phyloP scores from a whole-genome alignment of 805 yeast species.

The Yueomyces sp. region DNA sequence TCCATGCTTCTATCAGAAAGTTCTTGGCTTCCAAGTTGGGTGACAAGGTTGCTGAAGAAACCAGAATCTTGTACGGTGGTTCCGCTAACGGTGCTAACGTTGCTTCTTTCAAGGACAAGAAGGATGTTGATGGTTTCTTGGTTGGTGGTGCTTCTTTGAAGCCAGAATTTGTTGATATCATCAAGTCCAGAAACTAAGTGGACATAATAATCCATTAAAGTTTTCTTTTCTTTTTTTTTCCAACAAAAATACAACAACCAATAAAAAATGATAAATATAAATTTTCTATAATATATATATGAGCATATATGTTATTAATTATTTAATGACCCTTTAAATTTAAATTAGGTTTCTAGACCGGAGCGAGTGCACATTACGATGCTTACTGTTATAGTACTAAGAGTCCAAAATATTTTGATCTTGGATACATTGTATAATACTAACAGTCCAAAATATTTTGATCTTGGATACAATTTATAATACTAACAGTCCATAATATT shows the following conservation, averaged over 20 bases:
- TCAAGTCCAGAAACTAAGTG: constrained; percentile 70
- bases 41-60: constrained; percentile 56
- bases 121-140: constrained; percentile 94
- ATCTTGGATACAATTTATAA: constrained; percentile 16
- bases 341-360: too few relatives aligned
- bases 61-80: constrained; percentile 96
- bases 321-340: too few relatives aligned
- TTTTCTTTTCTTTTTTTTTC: constrained; percentile 1
- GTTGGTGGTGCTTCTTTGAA: constrained; percentile 99
- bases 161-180: constrained; percentile 93
- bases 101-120: constrained; percentile 76
- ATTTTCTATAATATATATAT: too few relatives aligned
- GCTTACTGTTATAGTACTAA: too few relatives aligned
- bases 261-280: too few relatives aligned
- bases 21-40: constrained; percentile 71
- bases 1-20: constrained; percentile 79
- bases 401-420: too few relatives aligned
- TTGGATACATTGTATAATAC: constrained; percentile 5
- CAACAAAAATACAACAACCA: too few relatives aligned
- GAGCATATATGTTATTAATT: too few relatives aligned
- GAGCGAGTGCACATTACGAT: too few relatives aligned
- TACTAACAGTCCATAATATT: constrained; percentile 67
- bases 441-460: too few relatives aligned
- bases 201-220: background rate
- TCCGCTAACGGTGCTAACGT: constrained; percentile 95